A percentile compares a stretch with the other conserved stretches of the same genome.
Conservation (phyloP, 345 rosid species). For the Punica granatum region DNA sequence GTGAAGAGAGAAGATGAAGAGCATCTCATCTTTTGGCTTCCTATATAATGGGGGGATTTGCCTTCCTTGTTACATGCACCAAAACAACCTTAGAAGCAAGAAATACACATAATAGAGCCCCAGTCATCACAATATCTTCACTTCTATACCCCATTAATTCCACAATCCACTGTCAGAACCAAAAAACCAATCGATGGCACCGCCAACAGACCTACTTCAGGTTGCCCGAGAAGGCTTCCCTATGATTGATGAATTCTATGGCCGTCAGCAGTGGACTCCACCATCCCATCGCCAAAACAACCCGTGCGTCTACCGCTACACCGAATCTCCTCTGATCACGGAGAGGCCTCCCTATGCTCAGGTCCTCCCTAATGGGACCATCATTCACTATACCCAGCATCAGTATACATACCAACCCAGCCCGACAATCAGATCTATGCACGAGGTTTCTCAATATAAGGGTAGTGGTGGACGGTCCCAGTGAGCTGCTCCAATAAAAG, state of each 20-base stretch:
- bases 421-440: not conserved
- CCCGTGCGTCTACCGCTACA: not conserved
- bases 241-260: not conserved
- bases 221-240: conserved; percentile 1
- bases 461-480: not conserved
- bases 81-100: not conserved
- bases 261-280: not conserved
- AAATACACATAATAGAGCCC: no score
- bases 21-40: not conserved
- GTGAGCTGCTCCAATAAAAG: not conserved
- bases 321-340: conserved; percentile 5
- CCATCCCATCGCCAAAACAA: not conserved
- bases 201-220: not conserved
- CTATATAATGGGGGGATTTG: not conserved
- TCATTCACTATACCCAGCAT: not conserved
- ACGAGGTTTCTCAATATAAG: not conserved
- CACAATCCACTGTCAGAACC: not conserved
- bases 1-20: no score
- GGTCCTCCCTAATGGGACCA: not conserved
- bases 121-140: no score
- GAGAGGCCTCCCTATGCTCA: not conserved
- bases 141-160: no score
- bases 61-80: not conserved
- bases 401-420: not conserved
- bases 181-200: not conserved